phyloP scores from a whole-genome alignment of 2,329 filamentous ascomycete genomes.

The Lasiodiplodia hormozganensis region DNA sequence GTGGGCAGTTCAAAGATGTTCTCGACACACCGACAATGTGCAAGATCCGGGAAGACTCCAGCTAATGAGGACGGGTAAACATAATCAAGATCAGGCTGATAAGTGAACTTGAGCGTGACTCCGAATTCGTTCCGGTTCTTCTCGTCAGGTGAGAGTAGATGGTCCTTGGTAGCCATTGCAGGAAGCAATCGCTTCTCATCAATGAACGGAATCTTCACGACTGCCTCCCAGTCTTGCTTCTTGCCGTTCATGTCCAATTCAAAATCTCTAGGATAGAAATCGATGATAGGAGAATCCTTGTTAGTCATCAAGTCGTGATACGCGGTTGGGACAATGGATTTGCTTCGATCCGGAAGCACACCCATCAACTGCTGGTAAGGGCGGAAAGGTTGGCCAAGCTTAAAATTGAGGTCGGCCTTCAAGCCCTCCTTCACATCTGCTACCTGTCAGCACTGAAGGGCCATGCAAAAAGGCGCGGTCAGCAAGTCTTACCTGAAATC shows the following conservation, averaged over 20 bases:
- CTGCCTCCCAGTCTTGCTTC: constrained; percentile 99
- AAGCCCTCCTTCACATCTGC: constrained; percentile 87
- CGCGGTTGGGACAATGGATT: constrained; percentile 86
- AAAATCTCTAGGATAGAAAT: constrained; percentile 97
- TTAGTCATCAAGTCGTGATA: constrained; percentile 96
- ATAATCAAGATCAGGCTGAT: constrained; percentile 77
- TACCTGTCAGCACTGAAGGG: constrained; percentile 10
- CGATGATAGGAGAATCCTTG: constrained; percentile 87
- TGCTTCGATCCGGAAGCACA: constrained; percentile 94
- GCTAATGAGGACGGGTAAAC: constrained; percentile 86
- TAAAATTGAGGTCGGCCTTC: constrained; percentile 86
- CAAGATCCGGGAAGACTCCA: constrained; percentile 88
- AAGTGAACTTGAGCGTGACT: constrained; percentile 90
- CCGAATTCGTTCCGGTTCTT: constrained; percentile 87
- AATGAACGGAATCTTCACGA: constrained; percentile 99
- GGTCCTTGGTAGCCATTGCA: constrained; percentile 87
- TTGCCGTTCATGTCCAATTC: constrained; percentile 99
- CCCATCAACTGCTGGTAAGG: constrained; percentile 99
- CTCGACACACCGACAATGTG: constrained; percentile 87
- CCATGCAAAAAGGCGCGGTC: background rate
- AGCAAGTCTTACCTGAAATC: constrained; percentile 72
- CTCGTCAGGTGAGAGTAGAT: constrained; percentile 78
- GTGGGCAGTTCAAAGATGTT: constrained; percentile 96
- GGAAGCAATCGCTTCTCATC: constrained; percentile 84
- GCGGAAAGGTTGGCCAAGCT: constrained; percentile 90